phyloP scores from a whole-genome alignment of 2,329 filamentous ascomycete genomes.

The Penicillium sp. region DNA sequence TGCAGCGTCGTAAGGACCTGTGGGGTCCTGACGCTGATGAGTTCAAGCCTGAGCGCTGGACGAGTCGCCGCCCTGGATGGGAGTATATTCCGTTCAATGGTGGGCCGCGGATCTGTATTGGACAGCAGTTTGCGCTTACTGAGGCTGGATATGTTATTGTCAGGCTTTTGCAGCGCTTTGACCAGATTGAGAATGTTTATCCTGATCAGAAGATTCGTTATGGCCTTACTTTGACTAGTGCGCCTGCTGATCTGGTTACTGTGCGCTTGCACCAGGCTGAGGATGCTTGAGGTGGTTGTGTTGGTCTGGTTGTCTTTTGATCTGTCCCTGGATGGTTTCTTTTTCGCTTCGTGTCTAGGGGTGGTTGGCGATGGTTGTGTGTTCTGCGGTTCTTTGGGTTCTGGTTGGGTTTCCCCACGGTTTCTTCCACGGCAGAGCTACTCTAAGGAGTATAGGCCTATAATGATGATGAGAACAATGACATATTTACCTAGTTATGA shows the following conservation, averaged over 20 bases:
- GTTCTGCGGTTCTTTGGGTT: not conserved
- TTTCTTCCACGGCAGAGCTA: not conserved
- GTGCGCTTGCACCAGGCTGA: slow-evolving; percentile 31
- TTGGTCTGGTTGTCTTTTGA: not conserved
- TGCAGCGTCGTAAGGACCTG: slow-evolving; percentile 65
- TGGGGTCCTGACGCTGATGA: slow-evolving; percentile 48
- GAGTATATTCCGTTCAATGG: slow-evolving; percentile 74
- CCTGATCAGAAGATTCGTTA: slow-evolving; percentile 19
- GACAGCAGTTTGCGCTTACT: slow-evolving; percentile 77
- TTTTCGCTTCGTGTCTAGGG: too few relatives aligned
- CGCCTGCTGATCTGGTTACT: slow-evolving; percentile 28
- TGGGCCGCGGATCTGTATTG: slow-evolving; percentile 70
- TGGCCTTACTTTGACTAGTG: slow-evolving; percentile 26
- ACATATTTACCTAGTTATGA: not conserved
- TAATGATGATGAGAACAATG: not conserved
- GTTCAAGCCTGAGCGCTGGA: slow-evolving; percentile 69
- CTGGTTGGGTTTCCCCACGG: not conserved
- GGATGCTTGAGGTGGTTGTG: slow-evolving; percentile 8
- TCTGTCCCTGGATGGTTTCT: not conserved
- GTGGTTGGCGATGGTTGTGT: not conserved
- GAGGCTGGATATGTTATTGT: slow-evolving; percentile 67
- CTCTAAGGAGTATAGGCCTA: not conserved
- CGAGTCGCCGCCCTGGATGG: slow-evolving; percentile 62
- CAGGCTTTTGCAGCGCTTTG: slow-evolving; percentile 69
- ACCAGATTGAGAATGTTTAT: slow-evolving; percentile 51